Conservation (phyloP, 2,329 filamentous ascomycete species). For the Aspergillus fructus region DNA sequence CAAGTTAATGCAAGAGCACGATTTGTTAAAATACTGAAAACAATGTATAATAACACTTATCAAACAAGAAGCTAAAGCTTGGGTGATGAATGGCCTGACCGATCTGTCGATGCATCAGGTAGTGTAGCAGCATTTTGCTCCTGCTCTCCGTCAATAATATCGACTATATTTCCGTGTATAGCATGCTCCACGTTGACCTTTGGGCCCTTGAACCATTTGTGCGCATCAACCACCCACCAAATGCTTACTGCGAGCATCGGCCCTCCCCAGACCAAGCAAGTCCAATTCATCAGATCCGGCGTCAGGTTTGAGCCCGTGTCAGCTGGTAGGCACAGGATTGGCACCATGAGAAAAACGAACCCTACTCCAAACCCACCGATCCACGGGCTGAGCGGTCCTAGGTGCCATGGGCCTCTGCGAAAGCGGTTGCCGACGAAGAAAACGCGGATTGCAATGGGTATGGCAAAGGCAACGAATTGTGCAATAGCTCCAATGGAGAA, state of each 20-base stretch:
- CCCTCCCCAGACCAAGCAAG: conserved; percentile 63
- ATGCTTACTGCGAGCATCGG: conserved; percentile 59
- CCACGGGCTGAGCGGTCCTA: conserved; percentile 59
- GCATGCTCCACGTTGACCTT: conserved; percentile 65
- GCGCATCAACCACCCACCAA: conserved; percentile 65
- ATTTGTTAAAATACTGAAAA: not conserved
- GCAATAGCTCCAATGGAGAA: conserved; percentile 70
- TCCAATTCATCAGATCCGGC: conserved; percentile 65
- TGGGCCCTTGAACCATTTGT: conserved; percentile 69
- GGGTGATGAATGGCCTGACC: conserved; percentile 7
- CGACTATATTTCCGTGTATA: conserved; percentile 26
- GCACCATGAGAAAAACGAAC: conserved; percentile 67
- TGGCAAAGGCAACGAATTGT: conserved; percentile 57
- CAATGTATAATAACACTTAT: not conserved
- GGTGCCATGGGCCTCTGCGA: conserved; percentile 66
- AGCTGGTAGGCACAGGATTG: conserved; percentile 65
- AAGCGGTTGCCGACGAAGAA: conserved; percentile 61
- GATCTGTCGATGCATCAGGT: not conserved
- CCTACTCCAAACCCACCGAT: conserved; percentile 57
- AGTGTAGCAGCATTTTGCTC: conserved; percentile 7
- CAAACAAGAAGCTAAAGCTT: not conserved
- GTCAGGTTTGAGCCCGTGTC: conserved; percentile 56
- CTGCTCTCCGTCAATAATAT: conserved; percentile 23
- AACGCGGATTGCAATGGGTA: conserved; percentile 45
- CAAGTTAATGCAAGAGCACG: not conserved